A percentile compares a stretch with the other conserved stretches of the same genome.
Evolutionary conservation across 192 early-diverging fungal genomes (phyloP).

Genomic region (Paraglomus brasilianum): DNA sequence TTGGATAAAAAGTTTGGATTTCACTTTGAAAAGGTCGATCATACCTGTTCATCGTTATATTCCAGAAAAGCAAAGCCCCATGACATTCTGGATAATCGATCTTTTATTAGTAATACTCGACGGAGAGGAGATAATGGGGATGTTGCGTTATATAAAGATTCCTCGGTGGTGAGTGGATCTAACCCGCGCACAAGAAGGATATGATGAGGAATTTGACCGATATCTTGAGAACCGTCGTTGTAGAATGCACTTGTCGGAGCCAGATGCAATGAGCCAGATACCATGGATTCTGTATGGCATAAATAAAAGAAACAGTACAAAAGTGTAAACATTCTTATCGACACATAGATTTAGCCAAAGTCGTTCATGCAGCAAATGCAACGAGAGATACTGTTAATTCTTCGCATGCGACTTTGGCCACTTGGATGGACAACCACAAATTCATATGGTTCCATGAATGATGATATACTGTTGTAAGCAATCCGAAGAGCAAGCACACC

Average conservation of each 20-base stretch:
- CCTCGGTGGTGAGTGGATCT: slow-evolving; percentile 60
- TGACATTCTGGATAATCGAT: slow-evolving; percentile 54
- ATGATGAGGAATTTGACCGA: slow-evolving; percentile 47
- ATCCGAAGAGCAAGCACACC: slow-evolving; percentile 10
- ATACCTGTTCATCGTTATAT: slow-evolving; percentile 49
- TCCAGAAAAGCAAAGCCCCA: slow-evolving; percentile 68
- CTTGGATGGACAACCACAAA: no score
- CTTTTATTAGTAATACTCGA: slow-evolving; percentile 54
- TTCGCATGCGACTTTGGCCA: neutral
- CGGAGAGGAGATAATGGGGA: slow-evolving; percentile 36
- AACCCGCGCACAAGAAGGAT: slow-evolving; percentile 60
- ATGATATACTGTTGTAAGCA: no score
- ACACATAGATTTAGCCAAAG: slow-evolving; percentile 1
- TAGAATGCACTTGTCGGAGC: slow-evolving; percentile 20
- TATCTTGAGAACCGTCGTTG: slow-evolving; percentile 63
- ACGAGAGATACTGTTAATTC: neutral
- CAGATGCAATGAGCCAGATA: slow-evolving; percentile 26
- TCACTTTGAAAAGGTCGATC: neutral
- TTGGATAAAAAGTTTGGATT: neutral
- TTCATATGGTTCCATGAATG: no score
- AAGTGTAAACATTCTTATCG: neutral
- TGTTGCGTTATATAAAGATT: slow-evolving; percentile 42
- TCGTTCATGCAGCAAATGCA: neutral
- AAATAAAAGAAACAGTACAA: neutral
- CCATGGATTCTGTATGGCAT: slow-evolving; percentile 4